Base-by-base conservation (phyloP, 2,329 filamentous ascomycete genomes). In the Sporothrix dimorphospora region DNA sequence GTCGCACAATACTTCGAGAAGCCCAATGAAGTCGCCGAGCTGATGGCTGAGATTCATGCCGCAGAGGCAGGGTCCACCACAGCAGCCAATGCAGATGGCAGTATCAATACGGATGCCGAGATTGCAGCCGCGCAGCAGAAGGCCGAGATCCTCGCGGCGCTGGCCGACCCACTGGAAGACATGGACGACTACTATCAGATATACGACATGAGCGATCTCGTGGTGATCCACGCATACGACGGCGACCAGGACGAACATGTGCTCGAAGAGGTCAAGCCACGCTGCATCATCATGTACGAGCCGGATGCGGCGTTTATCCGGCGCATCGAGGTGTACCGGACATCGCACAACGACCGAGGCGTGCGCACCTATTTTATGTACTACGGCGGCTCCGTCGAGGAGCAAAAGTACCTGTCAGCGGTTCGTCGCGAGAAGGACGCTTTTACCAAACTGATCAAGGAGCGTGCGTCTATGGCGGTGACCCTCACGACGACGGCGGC, bases 251-350 rank as follows among this genome's bases (percentile, higher is more conserved):
- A 99, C 80, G 96, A 98, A 79, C 93, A 97, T 79, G 87, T 98
- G n/a, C 87, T 99, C 1, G 95, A 99, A 80, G 96, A 99, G 81
- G 87, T 96, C 72, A 94, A 93, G 78, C 96, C 96, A 45, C 90
- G 93, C 73, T 98, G 98, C 81, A 94, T 99, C 73, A 92, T 99
- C 82, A 98, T 99, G 96, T 99, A 98, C 81, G 96, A 98, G 79
- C 95, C 96, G 0, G 94, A 98, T 76, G 90, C 95, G 3, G 91
- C 95, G 3, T 99, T 99, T 80, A 97, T 98, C 78, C 90, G 96
- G 16, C 88, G 95, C 49, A 92, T 99, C 24, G 96, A 99, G 80
- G 94, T 98, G 1, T 99, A 98, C 81, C 90, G 96, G 51, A 97
- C 94, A 69, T 98, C 94, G 11, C 96, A 99, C 81, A 92, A 91